Evolutionary conservation across 2,329 filamentous ascomycete species (phyloP).

Genomic region (Geosmithia putterillii): DNA sequence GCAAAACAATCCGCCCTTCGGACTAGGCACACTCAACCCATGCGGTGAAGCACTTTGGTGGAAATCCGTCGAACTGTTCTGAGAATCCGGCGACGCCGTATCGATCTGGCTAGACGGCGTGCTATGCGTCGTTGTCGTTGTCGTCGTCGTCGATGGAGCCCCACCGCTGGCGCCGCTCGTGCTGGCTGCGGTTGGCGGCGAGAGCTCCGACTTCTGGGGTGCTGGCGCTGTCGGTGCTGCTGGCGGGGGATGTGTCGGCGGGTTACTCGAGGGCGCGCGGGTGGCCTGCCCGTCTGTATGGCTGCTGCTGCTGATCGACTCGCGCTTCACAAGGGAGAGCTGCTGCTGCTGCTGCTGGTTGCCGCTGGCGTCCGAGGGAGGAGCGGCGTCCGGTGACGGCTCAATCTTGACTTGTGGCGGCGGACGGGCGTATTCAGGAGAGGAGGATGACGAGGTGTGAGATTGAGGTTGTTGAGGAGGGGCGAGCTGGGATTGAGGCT

Average conservation of each 20-base stretch:
- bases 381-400: not conserved
- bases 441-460: too few relatives aligned
- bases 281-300: not conserved
- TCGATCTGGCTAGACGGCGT: slow-evolving; percentile 34
- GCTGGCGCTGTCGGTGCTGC: not conserved
- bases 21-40: slow-evolving; percentile 11
- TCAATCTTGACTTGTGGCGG: not conserved
- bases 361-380: not conserved
- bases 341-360: not conserved
- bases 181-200: not conserved
- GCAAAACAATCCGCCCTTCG: slow-evolving; percentile 14
- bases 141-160: slow-evolving; percentile 1
- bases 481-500: not conserved
- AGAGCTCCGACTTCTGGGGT: not conserved
- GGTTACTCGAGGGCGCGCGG: not conserved
- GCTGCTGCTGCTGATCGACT: not conserved
- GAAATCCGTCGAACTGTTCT: slow-evolving; percentile 20
- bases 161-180: not conserved
- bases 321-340: not conserved
- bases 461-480: not conserved
- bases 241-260: not conserved
- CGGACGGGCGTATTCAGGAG: too few relatives aligned
- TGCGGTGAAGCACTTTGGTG: slow-evolving; percentile 23
- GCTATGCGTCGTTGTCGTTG: slow-evolving; percentile 10
- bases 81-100: slow-evolving; percentile 26